Conservation (phyloP, 1,284 basidiomycete species). For the Golubevia sp. region DNA sequence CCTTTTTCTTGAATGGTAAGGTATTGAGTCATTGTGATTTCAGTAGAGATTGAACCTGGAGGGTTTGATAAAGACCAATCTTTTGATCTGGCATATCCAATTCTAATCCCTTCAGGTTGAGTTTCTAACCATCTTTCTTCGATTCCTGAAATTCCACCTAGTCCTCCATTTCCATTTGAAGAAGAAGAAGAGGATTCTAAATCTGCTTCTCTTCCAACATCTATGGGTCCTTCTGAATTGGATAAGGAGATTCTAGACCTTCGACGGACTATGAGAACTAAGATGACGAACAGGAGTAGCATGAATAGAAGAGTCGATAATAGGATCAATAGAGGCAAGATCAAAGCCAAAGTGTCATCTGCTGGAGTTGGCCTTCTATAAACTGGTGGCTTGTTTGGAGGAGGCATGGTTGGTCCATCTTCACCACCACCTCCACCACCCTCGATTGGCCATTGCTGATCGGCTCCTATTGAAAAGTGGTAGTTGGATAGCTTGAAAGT, state of each 20-base stretch:
- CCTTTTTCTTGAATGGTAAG: slow-evolving; percentile 61
- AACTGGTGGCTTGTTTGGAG: too few species aligned
- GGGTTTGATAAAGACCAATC: slow-evolving; percentile 51
- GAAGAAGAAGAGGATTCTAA: neutral
- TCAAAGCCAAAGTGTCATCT: slow-evolving; percentile 23
- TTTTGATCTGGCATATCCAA: slow-evolving; percentile 48
- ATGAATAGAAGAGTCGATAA: slow-evolving; percentile 50
- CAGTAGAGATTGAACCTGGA: slow-evolving; percentile 43
- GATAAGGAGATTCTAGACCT: slow-evolving; percentile 43
- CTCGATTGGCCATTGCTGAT: too few species aligned
- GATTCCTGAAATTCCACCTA: slow-evolving; percentile 34
- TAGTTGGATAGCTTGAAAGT: too few species aligned
- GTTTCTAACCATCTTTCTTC: slow-evolving; percentile 55
- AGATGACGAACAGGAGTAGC: slow-evolving; percentile 45
- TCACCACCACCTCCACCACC: too few species aligned
- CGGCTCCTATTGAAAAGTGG: too few species aligned
- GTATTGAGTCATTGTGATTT: slow-evolving; percentile 59
- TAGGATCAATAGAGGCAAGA: slow-evolving; percentile 53
- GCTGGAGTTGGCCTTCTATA: neutral
- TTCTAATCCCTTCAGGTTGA: slow-evolving; percentile 28
- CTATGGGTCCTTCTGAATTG: slow-evolving; percentile 47
- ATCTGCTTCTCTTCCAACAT: slow-evolving; percentile 40
- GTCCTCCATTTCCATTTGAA: slow-evolving; percentile 44
- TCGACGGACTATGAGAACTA: slow-evolving; percentile 46
- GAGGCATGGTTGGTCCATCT: too few species aligned